Evolutionary conservation across 768 basidiomycete genomes (phyloP), one percentile per base, ranked within the genome.

Genomic region (Suillus tomentosus): DNA sequence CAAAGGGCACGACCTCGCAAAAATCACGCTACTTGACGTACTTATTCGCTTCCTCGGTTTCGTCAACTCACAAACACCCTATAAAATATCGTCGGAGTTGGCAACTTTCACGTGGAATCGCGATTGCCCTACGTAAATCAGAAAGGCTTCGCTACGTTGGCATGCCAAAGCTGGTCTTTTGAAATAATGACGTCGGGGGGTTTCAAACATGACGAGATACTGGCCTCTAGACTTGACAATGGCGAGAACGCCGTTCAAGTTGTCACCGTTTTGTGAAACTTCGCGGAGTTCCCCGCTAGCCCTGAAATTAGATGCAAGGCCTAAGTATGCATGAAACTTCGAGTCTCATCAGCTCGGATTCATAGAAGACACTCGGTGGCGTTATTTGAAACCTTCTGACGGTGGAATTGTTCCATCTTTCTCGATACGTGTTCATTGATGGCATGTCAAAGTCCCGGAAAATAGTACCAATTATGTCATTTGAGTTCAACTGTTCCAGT

Each of bases 91-190:
- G 34, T 73, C 66, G 10, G 69, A 74, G 15, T 68, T 67, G 13
- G 72, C 65, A 9, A 69, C 62, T 31, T 51, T 27, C 40, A 66
- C 56, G 57, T 71, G 1, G 68, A 54, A 22, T 74, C 72, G 39
- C 67, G 68, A 37, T 66, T 56, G n/a, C 71, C 67, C n/a, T 71
- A 70, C 15, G 62, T 68, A 37, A 7, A 68, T 67, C 19, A 74
- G 59, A 60, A 71, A 69, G 2, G 68, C 66, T 57, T 71, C 68
- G 62, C 69, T 72, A 42, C 68, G 24, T 65, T 69, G 62, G 74
- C 42, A 7, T 48, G 22, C 6, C 22, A 11, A 48, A 22, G 22
- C 47, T 48, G 24, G 50, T 67, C 2, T 71, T 68, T 66, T 19
- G 60, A 67, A 40, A 71, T 24, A 11, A 71, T 56, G 15, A 74